phyloP scores from a whole-genome alignment of 2,329 filamentous ascomycete species.

The Leptographium radiaticola region DNA sequence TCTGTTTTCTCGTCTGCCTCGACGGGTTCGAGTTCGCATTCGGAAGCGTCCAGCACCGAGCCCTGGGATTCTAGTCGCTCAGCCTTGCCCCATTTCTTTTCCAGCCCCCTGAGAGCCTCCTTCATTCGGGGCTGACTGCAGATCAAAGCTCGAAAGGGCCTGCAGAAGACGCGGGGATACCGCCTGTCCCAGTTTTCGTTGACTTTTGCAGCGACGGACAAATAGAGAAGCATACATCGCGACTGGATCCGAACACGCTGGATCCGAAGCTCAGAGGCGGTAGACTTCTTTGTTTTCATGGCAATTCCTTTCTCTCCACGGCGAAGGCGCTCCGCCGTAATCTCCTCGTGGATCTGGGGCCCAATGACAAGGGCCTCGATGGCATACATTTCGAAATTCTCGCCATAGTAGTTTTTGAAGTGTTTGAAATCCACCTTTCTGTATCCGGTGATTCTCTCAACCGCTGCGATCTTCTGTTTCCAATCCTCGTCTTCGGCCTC shows the following conservation, averaged over 20 bases:
- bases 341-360: neutral
- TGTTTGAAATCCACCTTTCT: conserved; percentile 26
- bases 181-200: conserved; percentile 11
- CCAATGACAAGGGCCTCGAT: conserved; percentile 22
- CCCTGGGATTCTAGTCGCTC: neutral
- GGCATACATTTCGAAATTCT: conserved; percentile 22
- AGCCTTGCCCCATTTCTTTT: neutral
- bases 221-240: conserved; percentile 24
- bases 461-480: neutral
- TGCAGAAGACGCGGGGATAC: conserved; percentile 24
- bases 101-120: conserved; percentile 21
- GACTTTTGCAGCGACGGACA: conserved; percentile 16
- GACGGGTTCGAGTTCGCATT: neutral
- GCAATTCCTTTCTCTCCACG: neutral
- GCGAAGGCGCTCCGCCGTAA: conserved; percentile 12
- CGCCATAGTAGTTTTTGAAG: conserved; percentile 25
- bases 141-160: conserved; percentile 26
- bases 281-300: neutral
- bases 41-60: neutral
- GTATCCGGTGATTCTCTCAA: conserved; percentile 20
- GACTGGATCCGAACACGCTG: conserved; percentile 28
- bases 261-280: conserved; percentile 12
- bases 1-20: neutral
- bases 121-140: conserved; percentile 29
- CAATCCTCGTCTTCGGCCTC: neutral